Base-by-base conservation (phyloP, 1,139 yeast genomes). In the Pichia sp. region DNA sequence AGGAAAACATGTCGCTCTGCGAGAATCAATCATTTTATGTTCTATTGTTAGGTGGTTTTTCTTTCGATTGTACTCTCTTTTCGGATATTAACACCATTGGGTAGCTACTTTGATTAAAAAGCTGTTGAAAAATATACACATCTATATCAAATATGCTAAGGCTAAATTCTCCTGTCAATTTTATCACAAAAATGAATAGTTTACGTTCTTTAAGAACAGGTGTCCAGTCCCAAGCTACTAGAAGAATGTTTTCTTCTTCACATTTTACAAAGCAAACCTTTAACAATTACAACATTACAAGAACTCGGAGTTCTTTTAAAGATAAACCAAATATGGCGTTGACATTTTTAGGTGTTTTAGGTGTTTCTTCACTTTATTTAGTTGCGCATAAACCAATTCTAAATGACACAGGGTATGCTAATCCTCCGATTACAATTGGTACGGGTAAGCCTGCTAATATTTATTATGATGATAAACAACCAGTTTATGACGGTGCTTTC, bases 401-500 rank as follows among this genome's bases (percentile, higher is more conserved):
- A 14, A 54, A 49, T 28, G 60, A 52, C 28, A 38, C 50, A 6
- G 53, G 48, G 3, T 50, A 42, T 33, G 49, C 37, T 19, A 33
- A 36, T 20, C 28, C 28, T 11, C 31, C 37, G 7, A 38, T 31
- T 38, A 28, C 50, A 5, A 35, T 41, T 25, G 45, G 32, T 24
- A 44, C 21, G 14, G 38, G 24, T 23, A 40, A 32, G 32, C 37
- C 31, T 14, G 38, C 41, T 4, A 48, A 47, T 22, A 44, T 49
- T 14, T 47, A 46, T 19, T 33, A 41, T 25, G 48, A 43, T 22
- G 35, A 45, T 6, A 23, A 32, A 1, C 46, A 37, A 14, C 52
- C 64, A 1, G 41, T 41, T 16, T 56, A 43, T 37, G 61, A 60
- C 41, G 57, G 57, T 15, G 56, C 64, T 31, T 65, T 69, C 50